Evolutionary conservation across 140 eudicot species (phyloP).

Genomic region (Ambrosia hybrid): DNA sequence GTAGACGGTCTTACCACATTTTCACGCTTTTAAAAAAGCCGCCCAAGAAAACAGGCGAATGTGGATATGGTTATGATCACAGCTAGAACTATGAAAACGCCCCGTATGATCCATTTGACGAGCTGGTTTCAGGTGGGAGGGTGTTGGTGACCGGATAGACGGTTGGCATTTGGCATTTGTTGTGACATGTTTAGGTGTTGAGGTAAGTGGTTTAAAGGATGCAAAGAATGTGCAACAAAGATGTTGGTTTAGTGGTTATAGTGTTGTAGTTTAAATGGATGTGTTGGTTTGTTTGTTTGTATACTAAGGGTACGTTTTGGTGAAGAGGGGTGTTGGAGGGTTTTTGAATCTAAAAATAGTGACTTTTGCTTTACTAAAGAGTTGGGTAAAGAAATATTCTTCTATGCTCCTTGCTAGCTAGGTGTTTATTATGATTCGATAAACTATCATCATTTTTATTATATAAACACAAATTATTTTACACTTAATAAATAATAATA

Average conservation of each 20-base stretch:
- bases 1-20: constrained; percentile 24
- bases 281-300: constrained; percentile 41
- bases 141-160: constrained; percentile 51
- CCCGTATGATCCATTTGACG: constrained; percentile 75
- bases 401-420: constrained; percentile 15
- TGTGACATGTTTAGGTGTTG: constrained; percentile 47
- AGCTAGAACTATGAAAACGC: constrained; percentile 65
- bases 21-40: constrained; percentile 43
- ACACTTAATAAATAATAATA: not conserved
- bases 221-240: constrained; percentile 18
- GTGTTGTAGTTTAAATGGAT: constrained; percentile 5
- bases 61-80: constrained; percentile 59
- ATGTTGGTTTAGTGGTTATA: constrained; percentile 11
- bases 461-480: not conserved
- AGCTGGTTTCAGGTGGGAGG: constrained; percentile 26
- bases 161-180: constrained; percentile 34
- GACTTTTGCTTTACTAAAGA: constrained; percentile 63
- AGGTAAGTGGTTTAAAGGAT: not conserved
- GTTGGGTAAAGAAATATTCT: constrained; percentile 51
- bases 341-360: constrained; percentile 54
- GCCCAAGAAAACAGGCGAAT: constrained; percentile 71
- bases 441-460: not conserved
- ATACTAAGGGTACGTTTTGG: constrained; percentile 28
- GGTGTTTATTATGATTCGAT: not conserved
- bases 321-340: constrained; percentile 34